Conservation (phyloP, 2,329 filamentous ascomycete species). For the Macrophomina pseudophaseolina region DNA sequence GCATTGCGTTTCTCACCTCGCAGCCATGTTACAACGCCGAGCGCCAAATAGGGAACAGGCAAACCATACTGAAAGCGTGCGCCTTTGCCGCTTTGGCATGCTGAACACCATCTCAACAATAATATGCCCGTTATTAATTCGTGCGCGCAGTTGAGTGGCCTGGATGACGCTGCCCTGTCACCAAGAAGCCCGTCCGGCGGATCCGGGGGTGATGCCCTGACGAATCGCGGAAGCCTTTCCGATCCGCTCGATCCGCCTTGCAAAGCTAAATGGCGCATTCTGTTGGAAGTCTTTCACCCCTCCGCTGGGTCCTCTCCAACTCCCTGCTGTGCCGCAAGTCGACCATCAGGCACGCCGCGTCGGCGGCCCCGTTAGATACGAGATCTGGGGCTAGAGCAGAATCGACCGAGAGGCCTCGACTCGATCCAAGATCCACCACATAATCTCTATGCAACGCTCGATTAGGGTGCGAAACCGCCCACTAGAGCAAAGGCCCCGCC, state of each 20-base stretch:
- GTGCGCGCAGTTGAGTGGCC: neutral
- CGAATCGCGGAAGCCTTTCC: constrained; percentile 21
- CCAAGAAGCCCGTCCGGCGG: constrained; percentile 11
- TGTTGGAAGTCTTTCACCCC: neutral
- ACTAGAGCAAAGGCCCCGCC: neutral
- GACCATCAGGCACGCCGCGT: constrained; percentile 8
- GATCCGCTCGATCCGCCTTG: constrained; percentile 22
- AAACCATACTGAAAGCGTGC: neutral
- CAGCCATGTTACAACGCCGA: neutral
- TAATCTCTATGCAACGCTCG: constrained; percentile 21
- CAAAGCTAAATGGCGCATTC: neutral
- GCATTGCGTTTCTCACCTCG: neutral
- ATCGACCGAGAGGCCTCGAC: constrained; percentile 2
- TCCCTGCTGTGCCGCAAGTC: neutral
- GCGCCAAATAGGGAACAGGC: neutral
- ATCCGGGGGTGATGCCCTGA: constrained; percentile 14
- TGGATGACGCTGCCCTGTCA: constrained; percentile 13
- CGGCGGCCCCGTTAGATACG: constrained; percentile 18
- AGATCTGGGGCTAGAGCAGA: constrained; percentile 17
- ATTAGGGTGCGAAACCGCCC: neutral
- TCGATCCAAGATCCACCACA: constrained; percentile 9
- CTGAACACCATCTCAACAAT: constrained; percentile 13
- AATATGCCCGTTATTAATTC: neutral
- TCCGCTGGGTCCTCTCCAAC: constrained; percentile 2
- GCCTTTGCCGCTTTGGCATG: constrained; percentile 15